phyloP scores from a whole-genome alignment of 2,329 filamentous ascomycete species.

The Aspergillus pseudoterreus region DNA sequence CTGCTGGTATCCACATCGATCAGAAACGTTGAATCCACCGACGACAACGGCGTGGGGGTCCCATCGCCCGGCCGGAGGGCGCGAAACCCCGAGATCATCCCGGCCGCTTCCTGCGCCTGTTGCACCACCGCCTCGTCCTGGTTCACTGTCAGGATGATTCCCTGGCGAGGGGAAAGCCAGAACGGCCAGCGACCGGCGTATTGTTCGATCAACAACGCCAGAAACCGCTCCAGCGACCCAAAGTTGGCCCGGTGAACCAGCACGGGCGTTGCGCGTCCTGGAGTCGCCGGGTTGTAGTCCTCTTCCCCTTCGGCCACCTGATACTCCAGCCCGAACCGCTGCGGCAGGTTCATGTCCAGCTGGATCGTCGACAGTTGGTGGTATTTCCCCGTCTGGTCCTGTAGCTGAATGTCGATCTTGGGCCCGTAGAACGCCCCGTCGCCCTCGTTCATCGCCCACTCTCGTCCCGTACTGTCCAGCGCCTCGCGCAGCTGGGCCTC shows the following conservation, averaged over 20 bases:
- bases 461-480: conserved; percentile 59
- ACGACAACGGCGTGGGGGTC: conserved; percentile 38
- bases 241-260: conserved; percentile 82
- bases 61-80: conserved; percentile 22
- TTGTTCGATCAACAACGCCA: conserved; percentile 81
- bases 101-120: conserved; percentile 48
- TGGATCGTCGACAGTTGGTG: conserved; percentile 88
- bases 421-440: conserved; percentile 90
- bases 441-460: conserved; percentile 72
- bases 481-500: conserved; percentile 64
- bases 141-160: conserved; percentile 70
- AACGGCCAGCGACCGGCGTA: conserved; percentile 80
- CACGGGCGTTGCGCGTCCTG: conserved; percentile 66
- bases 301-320: conserved; percentile 47
- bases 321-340: conserved; percentile 75
- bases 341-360: conserved; percentile 83
- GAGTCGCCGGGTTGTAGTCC: conserved; percentile 39
- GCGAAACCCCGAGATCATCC: conserved; percentile 45
- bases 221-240: conserved; percentile 77
- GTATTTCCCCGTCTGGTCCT: conserved; percentile 76
- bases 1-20: conserved; percentile 68
- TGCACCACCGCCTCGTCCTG: conserved; percentile 45
- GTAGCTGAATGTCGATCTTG: conserved; percentile 83
- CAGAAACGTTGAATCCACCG: conserved; percentile 58
- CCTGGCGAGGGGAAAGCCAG: conserved; percentile 80